Conservation (phyloP, 2,329 filamentous ascomycete genomes). For the Exophiala sp. region DNA sequence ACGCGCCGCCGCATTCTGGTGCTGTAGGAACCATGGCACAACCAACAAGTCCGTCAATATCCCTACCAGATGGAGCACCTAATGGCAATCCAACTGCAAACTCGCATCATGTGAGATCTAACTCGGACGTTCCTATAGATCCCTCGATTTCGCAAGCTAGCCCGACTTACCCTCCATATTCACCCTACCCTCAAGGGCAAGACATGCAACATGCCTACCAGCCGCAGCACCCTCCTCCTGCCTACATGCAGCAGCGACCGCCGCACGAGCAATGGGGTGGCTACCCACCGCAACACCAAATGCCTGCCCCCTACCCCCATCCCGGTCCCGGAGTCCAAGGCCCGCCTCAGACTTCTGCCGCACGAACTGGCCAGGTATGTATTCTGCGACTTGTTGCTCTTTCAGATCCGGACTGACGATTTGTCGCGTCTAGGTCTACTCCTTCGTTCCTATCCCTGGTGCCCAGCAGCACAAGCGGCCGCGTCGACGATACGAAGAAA, state of each 20-base stretch:
- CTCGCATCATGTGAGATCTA: conserved; percentile 72
- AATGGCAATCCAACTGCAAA: conserved; percentile 65
- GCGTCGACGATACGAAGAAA: conserved; percentile 90
- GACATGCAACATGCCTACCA: conserved; percentile 66
- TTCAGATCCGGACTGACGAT: conserved; percentile 4
- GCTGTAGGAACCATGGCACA: conserved; percentile 92
- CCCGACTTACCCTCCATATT: conserved; percentile 86
- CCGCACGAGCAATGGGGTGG: conserved; percentile 41
- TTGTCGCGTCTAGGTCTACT: conserved; percentile 69
- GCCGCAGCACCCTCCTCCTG: conserved; percentile 32
- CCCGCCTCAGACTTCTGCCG: conserved; percentile 58
- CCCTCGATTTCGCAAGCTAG: conserved; percentile 91
- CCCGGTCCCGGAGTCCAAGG: conserved; percentile 58
- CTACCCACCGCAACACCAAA: conserved; percentile 39
- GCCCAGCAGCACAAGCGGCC: conserved; percentile 94
- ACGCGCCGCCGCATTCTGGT: conserved; percentile 66
- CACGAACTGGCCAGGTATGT: conserved; percentile 59
- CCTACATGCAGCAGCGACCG: conserved; percentile 42
- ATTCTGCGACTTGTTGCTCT: conserved; percentile 8
- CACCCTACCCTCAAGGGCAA: conserved; percentile 79
- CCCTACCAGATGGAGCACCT: conserved; percentile 74
- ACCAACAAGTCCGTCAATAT: conserved; percentile 96
- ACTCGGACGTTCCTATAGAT: conserved; percentile 98
- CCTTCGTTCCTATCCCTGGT: conserved; percentile 94
- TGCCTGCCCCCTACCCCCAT: conserved; percentile 48